These are phyloP conservation scores for Ustilago loliicola DNA, from an alignment of 1,284 basidiomycete genomes.

Conservation along the genomic window DNA sequence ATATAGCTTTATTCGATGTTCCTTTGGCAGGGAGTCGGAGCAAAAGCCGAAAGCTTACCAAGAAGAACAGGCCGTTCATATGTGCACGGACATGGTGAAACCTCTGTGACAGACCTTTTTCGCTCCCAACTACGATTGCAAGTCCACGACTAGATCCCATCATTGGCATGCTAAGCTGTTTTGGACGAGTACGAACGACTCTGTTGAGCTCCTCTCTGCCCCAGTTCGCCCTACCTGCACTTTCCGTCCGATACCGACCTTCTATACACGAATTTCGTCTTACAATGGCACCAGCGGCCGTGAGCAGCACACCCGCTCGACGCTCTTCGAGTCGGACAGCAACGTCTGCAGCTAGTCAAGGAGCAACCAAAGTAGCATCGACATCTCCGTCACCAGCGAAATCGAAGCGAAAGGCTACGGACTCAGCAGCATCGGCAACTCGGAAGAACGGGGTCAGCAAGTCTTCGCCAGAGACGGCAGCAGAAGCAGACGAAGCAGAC, in stretches of 20 bases:
- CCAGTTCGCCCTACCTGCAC: background rate
- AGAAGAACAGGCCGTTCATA: background rate
- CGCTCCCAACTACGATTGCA: background rate
- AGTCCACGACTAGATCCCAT: background rate
- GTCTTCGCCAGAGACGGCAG: background rate
- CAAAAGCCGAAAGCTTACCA: background rate
- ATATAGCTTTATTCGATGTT: no score
- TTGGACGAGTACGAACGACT: background rate
- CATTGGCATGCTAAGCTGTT: constrained; percentile 13
- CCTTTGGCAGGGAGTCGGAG: no score
- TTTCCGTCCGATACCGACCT: background rate
- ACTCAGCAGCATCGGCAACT: constrained; percentile 8
- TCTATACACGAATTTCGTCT: background rate
- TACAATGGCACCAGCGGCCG: constrained; percentile 21
- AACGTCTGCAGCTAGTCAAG: background rate
- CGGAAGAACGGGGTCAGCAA: constrained; percentile 5
- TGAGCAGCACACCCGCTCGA: constrained; percentile 8
- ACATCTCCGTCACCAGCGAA: constrained; percentile 16
- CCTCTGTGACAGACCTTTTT: background rate
- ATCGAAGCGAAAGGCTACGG: constrained; percentile 35
- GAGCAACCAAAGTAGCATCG: background rate
- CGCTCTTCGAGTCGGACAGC: constrained; percentile 27
- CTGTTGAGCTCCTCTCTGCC: background rate
- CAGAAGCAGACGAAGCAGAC: background rate
- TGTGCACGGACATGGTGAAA: background rate